These are phyloP conservation scores for Colletotrichum sp. DNA, from an alignment of 2,329 filamentous ascomycete species.

Conservation along the genomic window DNA sequence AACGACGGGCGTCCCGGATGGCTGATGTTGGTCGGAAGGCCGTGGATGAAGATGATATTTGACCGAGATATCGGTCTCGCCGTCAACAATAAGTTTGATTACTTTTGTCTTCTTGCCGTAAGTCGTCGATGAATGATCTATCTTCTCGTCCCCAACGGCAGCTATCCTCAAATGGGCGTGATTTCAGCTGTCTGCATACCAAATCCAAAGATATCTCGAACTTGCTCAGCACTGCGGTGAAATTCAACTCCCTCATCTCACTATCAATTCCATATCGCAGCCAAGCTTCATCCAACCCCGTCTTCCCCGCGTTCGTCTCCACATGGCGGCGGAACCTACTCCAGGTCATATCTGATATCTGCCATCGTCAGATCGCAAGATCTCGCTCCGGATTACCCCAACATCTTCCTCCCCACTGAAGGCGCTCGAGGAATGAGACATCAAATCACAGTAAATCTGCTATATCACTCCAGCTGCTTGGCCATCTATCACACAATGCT, in stretches of 20 bases:
- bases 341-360: neutral
- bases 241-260: neutral
- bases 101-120: neutral
- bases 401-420: neutral
- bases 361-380: neutral
- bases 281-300: neutral
- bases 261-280: neutral
- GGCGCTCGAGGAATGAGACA: neutral
- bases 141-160: neutral
- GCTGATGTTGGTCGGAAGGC: neutral
- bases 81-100: neutral
- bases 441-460: neutral
- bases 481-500: neutral
- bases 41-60: neutral
- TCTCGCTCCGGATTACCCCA: neutral
- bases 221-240: neutral
- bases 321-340: neutral
- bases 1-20: neutral
- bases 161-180: neutral
- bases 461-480: neutral
- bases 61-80: neutral
- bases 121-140: neutral
- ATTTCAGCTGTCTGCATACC: neutral
- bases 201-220: neutral
- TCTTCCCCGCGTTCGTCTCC: neutral